Evolutionary conservation across 805 yeast genomes (phyloP).

Genomic region (Schizosaccharomyces osmophilus): DNA sequence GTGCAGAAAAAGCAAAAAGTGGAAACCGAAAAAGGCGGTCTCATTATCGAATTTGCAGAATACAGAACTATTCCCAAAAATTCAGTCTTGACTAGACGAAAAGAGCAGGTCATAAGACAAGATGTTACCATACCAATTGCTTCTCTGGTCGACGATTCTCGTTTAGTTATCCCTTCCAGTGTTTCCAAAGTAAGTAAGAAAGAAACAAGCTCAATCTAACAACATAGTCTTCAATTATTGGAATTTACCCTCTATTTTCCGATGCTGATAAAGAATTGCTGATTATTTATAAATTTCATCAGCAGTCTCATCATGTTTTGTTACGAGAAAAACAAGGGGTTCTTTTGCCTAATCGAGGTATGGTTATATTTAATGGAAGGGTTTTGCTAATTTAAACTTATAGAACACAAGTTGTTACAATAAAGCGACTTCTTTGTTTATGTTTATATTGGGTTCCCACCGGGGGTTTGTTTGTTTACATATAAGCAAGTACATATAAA

Average conservation of each 20-base stretch:
- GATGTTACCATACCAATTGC: not conserved
- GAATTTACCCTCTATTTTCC: not conserved
- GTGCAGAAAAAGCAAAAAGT: not conserved
- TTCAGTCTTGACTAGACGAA: not conserved
- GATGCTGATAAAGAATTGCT: not conserved
- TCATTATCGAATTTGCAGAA: not conserved
- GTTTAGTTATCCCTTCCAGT: not conserved
- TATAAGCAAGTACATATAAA: too few species aligned
- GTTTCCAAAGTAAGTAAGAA: not conserved
- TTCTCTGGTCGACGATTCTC: not conserved
- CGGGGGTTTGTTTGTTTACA: too few species aligned
- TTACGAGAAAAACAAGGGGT: not conserved
- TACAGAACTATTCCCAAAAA: not conserved
- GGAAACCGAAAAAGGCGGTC: not conserved
- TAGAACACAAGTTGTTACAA: not conserved
- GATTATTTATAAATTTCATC: not conserved
- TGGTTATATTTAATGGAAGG: too few species aligned
- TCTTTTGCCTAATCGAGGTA: not conserved
- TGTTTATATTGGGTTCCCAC: too few species aligned
- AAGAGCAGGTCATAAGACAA: not conserved
- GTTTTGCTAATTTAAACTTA: not conserved
- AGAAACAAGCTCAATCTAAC: not conserved
- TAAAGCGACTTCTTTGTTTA: not conserved
- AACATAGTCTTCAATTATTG: not conserved
- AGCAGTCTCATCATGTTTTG: not conserved